A percentile compares a stretch with the other conserved stretches of the same genome.
These are phyloP conservation scores for Aspergillus sclerotioniger DNA, from an alignment of 495 filamentous ascomycete species.

Conservation along the genomic window DNA sequence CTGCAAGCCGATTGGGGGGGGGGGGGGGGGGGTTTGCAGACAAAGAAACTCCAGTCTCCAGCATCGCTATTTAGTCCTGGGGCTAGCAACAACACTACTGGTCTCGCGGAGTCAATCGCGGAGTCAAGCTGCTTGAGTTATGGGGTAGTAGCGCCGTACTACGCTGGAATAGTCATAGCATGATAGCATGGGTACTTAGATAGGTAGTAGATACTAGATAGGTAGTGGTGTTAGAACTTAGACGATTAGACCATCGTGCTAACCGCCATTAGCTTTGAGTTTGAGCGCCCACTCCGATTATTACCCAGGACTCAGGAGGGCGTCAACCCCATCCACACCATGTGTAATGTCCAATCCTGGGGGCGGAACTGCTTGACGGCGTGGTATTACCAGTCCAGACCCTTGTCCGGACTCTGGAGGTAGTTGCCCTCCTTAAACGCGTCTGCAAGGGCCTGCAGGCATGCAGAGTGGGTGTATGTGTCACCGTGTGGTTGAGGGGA, in stretches of 20 bases:
- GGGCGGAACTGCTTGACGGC: slow-evolving; percentile 7
- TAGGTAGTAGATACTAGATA: too few relatives aligned
- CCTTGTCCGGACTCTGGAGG: slow-evolving; percentile 2
- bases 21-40: background rate
- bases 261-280: too few relatives aligned
- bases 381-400: slow-evolving; percentile 9
- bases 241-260: background rate
- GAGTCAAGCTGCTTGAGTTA: background rate
- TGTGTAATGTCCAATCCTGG: slow-evolving; percentile 9
- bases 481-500: slow-evolving; percentile 8
- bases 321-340: background rate
- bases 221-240: too few relatives aligned
- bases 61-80: background rate
- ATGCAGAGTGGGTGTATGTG: slow-evolving; percentile 17
- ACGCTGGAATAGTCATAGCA: background rate
- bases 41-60: background rate
- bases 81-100: background rate
- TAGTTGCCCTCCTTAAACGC: slow-evolving; percentile 8
- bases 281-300: background rate
- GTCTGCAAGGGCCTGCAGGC: slow-evolving; percentile 19
- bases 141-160: background rate
- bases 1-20: slow-evolving; percentile 1
- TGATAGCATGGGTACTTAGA: too few relatives aligned
- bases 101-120: background rate
- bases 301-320: background rate